These are phyloP conservation scores for Tuber brumale DNA, from an alignment of 495 filamentous ascomycete genomes.

Conservation along the genomic window DNA sequence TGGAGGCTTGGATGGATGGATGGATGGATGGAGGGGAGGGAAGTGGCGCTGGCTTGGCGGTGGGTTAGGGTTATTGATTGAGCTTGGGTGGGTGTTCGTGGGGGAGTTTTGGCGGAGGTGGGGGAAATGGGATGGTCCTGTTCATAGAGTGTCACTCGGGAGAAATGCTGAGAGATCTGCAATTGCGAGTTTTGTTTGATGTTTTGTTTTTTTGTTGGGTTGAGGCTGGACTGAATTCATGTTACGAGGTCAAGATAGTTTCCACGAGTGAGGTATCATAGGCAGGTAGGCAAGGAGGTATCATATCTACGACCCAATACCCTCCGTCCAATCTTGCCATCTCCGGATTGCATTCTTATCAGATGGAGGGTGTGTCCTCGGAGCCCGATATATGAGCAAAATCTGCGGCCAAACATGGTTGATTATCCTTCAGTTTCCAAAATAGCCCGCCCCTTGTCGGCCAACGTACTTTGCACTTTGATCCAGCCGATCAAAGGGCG, in stretches of 20 bases:
- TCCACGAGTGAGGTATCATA: background rate
- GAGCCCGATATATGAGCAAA: background rate
- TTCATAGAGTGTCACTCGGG: background rate
- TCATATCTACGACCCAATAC: background rate
- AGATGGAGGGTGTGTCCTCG: background rate
- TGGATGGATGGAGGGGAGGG: background rate
- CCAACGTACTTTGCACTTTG: background rate
- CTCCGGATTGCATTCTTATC: background rate
- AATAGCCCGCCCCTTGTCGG: background rate
- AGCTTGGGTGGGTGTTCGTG: background rate
- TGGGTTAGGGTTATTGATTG: background rate
- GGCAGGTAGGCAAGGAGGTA: background rate
- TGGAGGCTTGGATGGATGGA: background rate
- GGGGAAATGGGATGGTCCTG: background rate
- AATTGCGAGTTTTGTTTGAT: background rate
- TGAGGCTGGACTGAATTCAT: background rate
- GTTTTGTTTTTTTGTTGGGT: background rate
- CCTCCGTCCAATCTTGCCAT: background rate
- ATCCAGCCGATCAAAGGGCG: background rate
- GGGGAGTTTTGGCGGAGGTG: background rate
- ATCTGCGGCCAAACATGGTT: background rate
- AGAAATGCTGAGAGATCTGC: background rate
- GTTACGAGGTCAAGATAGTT: background rate
- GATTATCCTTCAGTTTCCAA: background rate
- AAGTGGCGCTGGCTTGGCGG: background rate